Conservation (phyloP, 345 rosid species). For the Eucalyptus tenuipes region DNA sequence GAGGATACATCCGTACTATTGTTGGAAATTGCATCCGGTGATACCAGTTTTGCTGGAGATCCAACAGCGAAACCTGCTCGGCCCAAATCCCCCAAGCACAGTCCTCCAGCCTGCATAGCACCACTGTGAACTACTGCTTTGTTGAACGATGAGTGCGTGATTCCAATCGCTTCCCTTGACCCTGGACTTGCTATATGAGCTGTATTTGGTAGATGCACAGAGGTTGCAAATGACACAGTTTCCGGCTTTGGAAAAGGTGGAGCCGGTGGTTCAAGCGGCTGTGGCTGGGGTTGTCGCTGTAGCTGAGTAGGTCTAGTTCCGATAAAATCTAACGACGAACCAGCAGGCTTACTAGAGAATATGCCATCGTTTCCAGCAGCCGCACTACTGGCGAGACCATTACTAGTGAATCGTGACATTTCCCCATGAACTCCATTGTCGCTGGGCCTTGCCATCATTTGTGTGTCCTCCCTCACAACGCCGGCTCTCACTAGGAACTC, state of each 20-base stretch:
- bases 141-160: slow-evolving; percentile 22
- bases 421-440: slow-evolving; percentile 38
- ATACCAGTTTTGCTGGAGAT: slow-evolving; percentile 55
- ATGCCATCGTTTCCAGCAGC: slow-evolving; percentile 10
- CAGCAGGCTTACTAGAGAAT: slow-evolving; percentile 28
- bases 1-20: slow-evolving; percentile 50
- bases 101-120: slow-evolving; percentile 33
- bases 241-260: slow-evolving; percentile 59
- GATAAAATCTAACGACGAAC: slow-evolving; percentile 25
- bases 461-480: slow-evolving; percentile 70
- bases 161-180: slow-evolving; percentile 20
- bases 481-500: slow-evolving; percentile 85
- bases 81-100: slow-evolving; percentile 21
- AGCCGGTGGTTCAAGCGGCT: background rate
- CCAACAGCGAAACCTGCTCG: slow-evolving; percentile 19
- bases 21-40: slow-evolving; percentile 39
- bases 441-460: slow-evolving; percentile 18
- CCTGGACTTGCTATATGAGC: slow-evolving; percentile 31
- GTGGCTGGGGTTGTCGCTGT: slow-evolving; percentile 11
- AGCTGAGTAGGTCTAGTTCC: slow-evolving; percentile 16
- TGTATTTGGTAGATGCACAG: slow-evolving; percentile 18
- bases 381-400: slow-evolving; percentile 11
- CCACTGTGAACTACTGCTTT: slow-evolving; percentile 29
- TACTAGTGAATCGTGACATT: slow-evolving; percentile 6
- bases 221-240: slow-evolving; percentile 41